Conservation (phyloP, 2,329 filamentous ascomycete genomes). For the Sclerotinia sclerotiorum region DNA sequence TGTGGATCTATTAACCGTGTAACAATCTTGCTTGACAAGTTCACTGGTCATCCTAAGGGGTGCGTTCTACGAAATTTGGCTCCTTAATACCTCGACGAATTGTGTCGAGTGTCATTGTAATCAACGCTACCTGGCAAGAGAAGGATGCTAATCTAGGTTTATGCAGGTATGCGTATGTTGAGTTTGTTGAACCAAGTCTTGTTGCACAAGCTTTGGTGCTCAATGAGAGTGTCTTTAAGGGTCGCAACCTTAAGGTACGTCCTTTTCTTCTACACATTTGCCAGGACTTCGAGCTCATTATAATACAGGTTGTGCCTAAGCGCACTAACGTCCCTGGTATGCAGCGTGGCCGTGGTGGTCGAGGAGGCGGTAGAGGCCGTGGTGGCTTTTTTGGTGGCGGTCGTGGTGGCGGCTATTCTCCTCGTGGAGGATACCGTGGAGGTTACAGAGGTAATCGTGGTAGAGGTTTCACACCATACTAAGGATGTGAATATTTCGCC, state of each 20-base stretch:
- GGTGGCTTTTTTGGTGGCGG: constrained; percentile 45
- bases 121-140: constrained; percentile 60
- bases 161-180: constrained; percentile 92
- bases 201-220: constrained; percentile 91
- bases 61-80: constrained; percentile 51
- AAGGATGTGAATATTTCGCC: constrained; percentile 33
- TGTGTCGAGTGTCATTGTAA: constrained; percentile 36
- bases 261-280: neutral
- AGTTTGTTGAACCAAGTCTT: constrained; percentile 91
- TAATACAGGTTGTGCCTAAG: constrained; percentile 73
- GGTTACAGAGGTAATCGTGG: constrained; percentile 56
- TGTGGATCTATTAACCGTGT: constrained; percentile 97
- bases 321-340: constrained; percentile 96
- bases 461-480: constrained; percentile 66
- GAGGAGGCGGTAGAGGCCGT: constrained; percentile 50
- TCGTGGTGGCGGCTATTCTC: constrained; percentile 39
- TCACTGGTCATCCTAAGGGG: constrained; percentile 99
- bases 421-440: constrained; percentile 60
- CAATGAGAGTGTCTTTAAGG: constrained; percentile 95
- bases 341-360: constrained; percentile 69
- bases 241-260: constrained; percentile 87
- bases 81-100: constrained; percentile 20
- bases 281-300: neutral
- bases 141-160: constrained; percentile 45
- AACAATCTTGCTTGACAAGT: constrained; percentile 96